Base-by-base conservation (phyloP, 208 protist species). In the Leishmania amazonensis region DNA sequence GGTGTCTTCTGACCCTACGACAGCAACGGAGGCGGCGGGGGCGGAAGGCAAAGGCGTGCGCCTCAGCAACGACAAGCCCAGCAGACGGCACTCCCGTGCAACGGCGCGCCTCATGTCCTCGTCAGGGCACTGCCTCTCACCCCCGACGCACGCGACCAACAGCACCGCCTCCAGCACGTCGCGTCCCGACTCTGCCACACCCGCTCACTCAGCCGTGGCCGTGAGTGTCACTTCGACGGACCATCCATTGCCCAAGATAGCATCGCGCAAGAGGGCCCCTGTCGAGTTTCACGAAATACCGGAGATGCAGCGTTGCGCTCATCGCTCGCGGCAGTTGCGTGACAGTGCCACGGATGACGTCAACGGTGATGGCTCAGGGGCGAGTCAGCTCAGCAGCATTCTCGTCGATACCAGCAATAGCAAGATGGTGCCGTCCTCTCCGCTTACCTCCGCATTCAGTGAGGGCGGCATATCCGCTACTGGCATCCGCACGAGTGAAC, bases 331-430 rank as follows among this genome's bases (percentile, higher is more conserved):
- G 65, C 38, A 19, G 17, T 21, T 40, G 65, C 65, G 38, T 72
- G 38, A 24, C 65, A 72, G 21, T 7, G 35, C 40, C 9, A 47
- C 65, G 2, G 38, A 72, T 47, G 38, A n/a, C 65, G 7, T 72
- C 65, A 31, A n/a, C 65, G 3, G 8, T 40, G 65, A 17, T 15
- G 71, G n/a, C 4, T 54, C 47, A 11, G 71, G 58, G 47, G 71
- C 49, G 17, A 75, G 71, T 28, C 71, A 75, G 15, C 38, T 53
- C 42, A 75, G 70, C 45, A 75, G 70, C 70, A 24, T 54, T 53
- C 70, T 75, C 11, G 35, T 11, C 35, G 3, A 42, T 47, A 15
- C 35, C 40, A n/a, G 8, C 1, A 72, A 9, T 42, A 72, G 31
- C 31, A 72, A 72, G 38, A 21, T 47, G 11, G 4, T 5, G 65